Base-by-base conservation (phyloP, 1,139 yeast species). In the Taiozyma sp. region DNA sequence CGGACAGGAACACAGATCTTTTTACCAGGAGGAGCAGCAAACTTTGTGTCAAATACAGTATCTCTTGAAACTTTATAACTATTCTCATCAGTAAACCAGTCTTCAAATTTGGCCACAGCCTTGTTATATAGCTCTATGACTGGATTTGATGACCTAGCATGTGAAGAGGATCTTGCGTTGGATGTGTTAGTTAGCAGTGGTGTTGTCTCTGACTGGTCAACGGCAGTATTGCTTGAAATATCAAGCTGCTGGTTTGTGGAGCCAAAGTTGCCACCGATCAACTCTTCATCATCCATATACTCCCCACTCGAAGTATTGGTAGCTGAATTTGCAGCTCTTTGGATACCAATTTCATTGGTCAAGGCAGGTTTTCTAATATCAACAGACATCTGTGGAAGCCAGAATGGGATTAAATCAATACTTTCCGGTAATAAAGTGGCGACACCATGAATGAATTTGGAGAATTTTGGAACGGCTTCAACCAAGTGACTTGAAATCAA, bases 321-420 rank as follows among this genome's bases (percentile, higher is more conserved):
- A 71, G 80, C 58, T 70, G 70, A 81, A 55, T 75, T 79, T 45
- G 74, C 74, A 22, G 83, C 83, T 34, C 84, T 71, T 54, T 71
- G 74, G 51, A 80, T 78, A 60, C 95, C 95, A 61, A 77, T 76
- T 50, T 80, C 81, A 56, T 79, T 80, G 62, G 80, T 81, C 41
- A 80, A 71, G 56, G 84, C 81, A 35, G 97, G 97, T 68, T 93
- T 93, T 67, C 96, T 83, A 59, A 93, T 93, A 66, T 93, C 99
- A 48, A 85, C 85, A 59, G 82, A 88, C 99, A 93, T 93, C 71
- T 93, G 99, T n/a, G 98, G 97, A 59, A 85, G 76, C 99, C 99
- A 93, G 71, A 88, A 93, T 49, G 99, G 99, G 62, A 93, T 84
- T 58, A 89, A 77, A 50, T 83, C 79, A 44, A 89, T 90, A 67